phyloP scores from a whole-genome alignment of 169 alveolate genomes.

The Eimeria acervulina region DNA sequence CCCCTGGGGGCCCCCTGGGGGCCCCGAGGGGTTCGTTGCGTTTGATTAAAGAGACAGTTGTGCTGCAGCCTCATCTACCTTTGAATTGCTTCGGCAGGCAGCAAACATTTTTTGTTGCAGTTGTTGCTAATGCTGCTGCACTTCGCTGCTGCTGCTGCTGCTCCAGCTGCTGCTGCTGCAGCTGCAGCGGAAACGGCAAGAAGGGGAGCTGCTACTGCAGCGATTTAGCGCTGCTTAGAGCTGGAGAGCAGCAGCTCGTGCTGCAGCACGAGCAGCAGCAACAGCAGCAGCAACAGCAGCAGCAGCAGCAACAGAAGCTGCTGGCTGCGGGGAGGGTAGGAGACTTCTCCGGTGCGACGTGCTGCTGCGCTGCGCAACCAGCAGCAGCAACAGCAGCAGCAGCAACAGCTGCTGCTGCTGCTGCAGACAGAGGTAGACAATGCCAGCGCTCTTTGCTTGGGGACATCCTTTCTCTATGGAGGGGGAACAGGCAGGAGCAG shows the following conservation, averaged over 20 bases:
- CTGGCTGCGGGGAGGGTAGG: neutral
- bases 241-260: neutral
- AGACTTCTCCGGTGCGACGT: neutral
- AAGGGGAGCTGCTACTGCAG: neutral
- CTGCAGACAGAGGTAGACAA: neutral
- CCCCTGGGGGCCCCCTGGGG: no score
- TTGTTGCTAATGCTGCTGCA: neutral
- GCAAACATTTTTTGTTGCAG: neutral
- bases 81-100: neutral
- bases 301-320: no score
- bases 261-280: slow-evolving; percentile 2
- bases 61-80: neutral
- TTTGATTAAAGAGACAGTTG: neutral
- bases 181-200: neutral
- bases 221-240: neutral
- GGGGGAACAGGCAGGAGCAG: neutral
- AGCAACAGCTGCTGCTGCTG: neutral
- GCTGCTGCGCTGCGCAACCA: neutral
- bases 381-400: neutral
- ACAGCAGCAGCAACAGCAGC: neutral
- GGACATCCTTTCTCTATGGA: neutral
- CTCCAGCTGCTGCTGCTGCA: slow-evolving; percentile 11
- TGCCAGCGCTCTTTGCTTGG: neutral
- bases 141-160: neutral
- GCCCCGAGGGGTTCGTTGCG: slow-evolving; percentile 1